Base-by-base conservation (phyloP, 1,284 basidiomycete species). In the Inonotus hispidus region DNA sequence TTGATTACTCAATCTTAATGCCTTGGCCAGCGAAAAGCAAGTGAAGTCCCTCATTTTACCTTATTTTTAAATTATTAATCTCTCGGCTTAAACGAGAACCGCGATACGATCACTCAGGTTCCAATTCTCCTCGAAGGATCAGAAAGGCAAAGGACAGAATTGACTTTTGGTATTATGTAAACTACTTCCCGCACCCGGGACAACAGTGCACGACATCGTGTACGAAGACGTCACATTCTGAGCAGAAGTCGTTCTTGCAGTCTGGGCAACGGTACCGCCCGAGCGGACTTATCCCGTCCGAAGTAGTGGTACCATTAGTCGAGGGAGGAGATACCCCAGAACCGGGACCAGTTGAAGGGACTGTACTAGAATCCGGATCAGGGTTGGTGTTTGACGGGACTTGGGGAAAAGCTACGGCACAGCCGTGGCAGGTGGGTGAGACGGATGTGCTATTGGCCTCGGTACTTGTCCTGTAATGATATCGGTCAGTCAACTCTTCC, bases 191-290 rank as follows among this genome's bases (percentile, higher is more conserved):
- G 53, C 75, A 77, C 7, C 75, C 75, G 3, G 83, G 83, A 71
- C 83, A 85, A 16, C 82, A 82, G 67, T 85, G 83, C 53, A 85
- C 72, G 23, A 81, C 81, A 65, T 83, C 81, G 66, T 85, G 83
- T 19, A 85, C 77, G 67, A 84, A 84, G 32, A 84, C 75, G 70
- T 88, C 85, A 69, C 85, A 88, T 32, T 87, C 84, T 23, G 77
- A 74, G 69, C 85, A 87, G 67, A 87, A 83, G 65, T 81, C 74
- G 57, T 78, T 70, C n/a, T 71, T 66, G 70, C 82, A 83, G 47
- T 77, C 74, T 8, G 75, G 75, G 71, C 90, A 93, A 47, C 83
- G 79, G 72, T 95, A 95, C 27, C 92, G 79, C n/a, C 90, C 89
- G 1, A 88, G 75, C 0, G 86, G 82, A 65, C 88, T 92, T 68